phyloP scores from a whole-genome alignment of 768 basidiomycete species.

The Austroboletus eburneus region DNA sequence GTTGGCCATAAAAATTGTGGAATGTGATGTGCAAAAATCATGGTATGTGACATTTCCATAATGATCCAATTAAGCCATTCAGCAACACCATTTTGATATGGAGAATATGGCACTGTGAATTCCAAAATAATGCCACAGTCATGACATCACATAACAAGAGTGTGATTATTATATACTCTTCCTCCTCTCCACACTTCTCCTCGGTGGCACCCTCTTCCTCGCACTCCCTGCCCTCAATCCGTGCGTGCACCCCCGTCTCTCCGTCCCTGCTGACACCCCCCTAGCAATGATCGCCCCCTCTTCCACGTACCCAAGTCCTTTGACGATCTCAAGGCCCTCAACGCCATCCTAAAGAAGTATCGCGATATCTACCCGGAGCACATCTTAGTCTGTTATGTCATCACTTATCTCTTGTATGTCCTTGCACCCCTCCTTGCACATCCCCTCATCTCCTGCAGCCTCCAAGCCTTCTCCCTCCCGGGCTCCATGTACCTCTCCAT shows the following conservation, averaged over 20 bases:
- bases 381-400: constrained; percentile 82
- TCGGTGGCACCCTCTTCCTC: constrained; percentile 76
- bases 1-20: constrained; percentile 26
- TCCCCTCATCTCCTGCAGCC: constrained; percentile 40
- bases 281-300: constrained; percentile 67
- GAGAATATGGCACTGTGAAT: constrained; percentile 34
- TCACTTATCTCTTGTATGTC: constrained; percentile 88
- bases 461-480: constrained; percentile 94
- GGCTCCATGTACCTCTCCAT: constrained; percentile 99
- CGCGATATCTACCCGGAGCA: constrained; percentile 82
- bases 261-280: constrained; percentile 10
- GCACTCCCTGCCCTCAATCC: constrained; percentile 75
- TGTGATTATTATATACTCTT: constrained; percentile 50
- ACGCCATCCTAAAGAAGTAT: constrained; percentile 86
- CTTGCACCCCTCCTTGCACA: constrained; percentile 6
- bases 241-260: constrained; percentile 46
- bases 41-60: constrained; percentile 28
- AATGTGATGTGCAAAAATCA: constrained; percentile 22
- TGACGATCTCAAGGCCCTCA: constrained; percentile 78
- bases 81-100: constrained; percentile 34
- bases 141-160: constrained; percentile 17
- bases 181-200: constrained; percentile 57
- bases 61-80: constrained; percentile 34
- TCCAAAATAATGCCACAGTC: constrained; percentile 28
- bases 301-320: constrained; percentile 89